These are phyloP conservation scores for Leptosphaerulina australis DNA, from an alignment of 2,329 filamentous ascomycete species.

Conservation along the genomic window DNA sequence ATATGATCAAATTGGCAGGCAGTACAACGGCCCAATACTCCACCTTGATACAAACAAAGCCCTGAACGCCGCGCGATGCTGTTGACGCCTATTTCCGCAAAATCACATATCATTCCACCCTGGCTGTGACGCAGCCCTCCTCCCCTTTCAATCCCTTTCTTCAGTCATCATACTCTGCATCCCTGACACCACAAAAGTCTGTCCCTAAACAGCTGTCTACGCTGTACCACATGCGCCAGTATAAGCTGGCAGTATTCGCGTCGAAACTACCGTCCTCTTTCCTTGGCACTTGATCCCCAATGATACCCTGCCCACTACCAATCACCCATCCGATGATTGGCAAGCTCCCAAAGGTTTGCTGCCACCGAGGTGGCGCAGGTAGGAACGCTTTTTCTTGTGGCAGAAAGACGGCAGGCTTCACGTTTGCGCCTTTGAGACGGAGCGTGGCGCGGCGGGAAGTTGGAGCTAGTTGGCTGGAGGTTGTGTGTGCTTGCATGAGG, in stretches of 20 bases:
- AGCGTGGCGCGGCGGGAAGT: conserved; percentile 33
- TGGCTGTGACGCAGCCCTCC: too few relatives aligned
- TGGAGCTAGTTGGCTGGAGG: conserved; percentile 29
- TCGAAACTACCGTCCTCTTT: conserved; percentile 79
- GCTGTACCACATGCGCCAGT: conserved; percentile 66
- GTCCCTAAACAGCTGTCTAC: conserved; percentile 63
- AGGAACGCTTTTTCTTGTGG: conserved; percentile 56
- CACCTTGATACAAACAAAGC: not conserved
- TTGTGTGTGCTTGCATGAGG: too few relatives aligned
- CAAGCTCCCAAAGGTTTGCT: conserved; percentile 54
- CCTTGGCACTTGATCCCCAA: conserved; percentile 75
- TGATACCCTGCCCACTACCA: conserved; percentile 62
- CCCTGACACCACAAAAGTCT: conserved; percentile 65
- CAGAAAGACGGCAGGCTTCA: conserved; percentile 48
- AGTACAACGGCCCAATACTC: not conserved
- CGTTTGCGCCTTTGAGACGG: conserved; percentile 43
- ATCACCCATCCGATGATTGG: conserved; percentile 56
- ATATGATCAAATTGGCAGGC: not conserved
- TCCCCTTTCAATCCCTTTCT: not conserved
- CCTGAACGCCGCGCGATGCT: conserved; percentile 24
- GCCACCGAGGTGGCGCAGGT: conserved; percentile 51
- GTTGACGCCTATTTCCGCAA: conserved; percentile 1
- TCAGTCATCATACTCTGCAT: conserved; percentile 54
- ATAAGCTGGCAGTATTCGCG: conserved; percentile 66
- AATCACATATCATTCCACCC: conserved; percentile 9